Percentiles rank a stretch among this genome's conserved stretches.
Evolutionary conservation across 179 eudicot species (phyloP).

Genomic region (Beta macrorhiza): DNA sequence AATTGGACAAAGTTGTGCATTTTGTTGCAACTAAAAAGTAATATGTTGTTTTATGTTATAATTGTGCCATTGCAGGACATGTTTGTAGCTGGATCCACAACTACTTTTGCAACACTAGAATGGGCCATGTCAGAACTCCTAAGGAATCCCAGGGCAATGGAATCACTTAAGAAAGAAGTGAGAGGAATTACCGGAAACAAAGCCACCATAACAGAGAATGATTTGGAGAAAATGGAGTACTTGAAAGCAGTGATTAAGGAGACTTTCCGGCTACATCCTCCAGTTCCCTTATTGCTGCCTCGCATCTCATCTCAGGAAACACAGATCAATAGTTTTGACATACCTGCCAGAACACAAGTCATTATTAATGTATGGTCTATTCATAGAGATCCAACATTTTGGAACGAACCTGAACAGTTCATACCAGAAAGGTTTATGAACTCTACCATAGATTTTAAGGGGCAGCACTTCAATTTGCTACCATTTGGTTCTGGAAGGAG

Average conservation of each 20-base stretch:
- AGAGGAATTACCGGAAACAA: conserved; percentile 25
- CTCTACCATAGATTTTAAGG: conserved; percentile 36
- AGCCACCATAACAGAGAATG: conserved; percentile 30
- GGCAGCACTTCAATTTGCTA: conserved; percentile 41
- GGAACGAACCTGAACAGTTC: conserved; percentile 46
- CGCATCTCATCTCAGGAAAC: conserved; percentile 41
- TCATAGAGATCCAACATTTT: conserved; percentile 42
- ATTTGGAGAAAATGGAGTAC: conserved; percentile 41
- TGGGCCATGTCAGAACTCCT: conserved; percentile 63
- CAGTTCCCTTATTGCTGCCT: conserved; percentile 44
- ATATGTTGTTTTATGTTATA: too few relatives aligned
- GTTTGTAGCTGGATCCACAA: conserved; percentile 57
- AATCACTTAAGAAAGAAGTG: conserved; percentile 37
- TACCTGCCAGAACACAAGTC: conserved; percentile 38
- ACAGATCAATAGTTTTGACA: conserved; percentile 41
- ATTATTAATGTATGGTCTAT: conserved; percentile 55
- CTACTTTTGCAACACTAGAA: conserved; percentile 43
- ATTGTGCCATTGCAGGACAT: conserved; percentile 24
- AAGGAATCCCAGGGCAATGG: conserved; percentile 36
- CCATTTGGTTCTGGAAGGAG: conserved; percentile 62
- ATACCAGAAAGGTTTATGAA: conserved; percentile 43
- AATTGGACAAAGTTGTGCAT: too few relatives aligned
- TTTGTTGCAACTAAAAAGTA: too few relatives aligned
- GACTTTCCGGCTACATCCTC: conserved; percentile 46
- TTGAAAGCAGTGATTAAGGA: conserved; percentile 34